A percentile compares a stretch with the other conserved stretches of the same genome.
Evolutionary conservation across 176 grass and related monocot species (phyloP).

Genomic region (Zizania latifolia): DNA sequence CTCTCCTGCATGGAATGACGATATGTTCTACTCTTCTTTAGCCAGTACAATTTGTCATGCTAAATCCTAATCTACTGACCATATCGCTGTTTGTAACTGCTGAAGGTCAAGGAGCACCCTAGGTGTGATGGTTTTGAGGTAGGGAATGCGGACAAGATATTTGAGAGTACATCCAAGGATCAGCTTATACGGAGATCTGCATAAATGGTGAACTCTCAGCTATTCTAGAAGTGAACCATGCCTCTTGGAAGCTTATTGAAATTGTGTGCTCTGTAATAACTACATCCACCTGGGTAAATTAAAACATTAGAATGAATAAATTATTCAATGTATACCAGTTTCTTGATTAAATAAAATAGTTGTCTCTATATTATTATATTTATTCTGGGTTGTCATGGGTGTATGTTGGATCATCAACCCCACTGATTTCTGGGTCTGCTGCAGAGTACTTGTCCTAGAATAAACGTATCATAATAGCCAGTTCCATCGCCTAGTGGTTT

Average conservation of each 20-base stretch:
- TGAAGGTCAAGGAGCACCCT: constrained; percentile 73
- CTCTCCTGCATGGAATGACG: not conserved
- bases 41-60: not conserved
- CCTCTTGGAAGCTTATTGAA: constrained; percentile 16
- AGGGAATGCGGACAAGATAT: constrained; percentile 98
- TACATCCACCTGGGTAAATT: not conserved
- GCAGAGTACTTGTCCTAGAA: not conserved
- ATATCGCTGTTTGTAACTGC: constrained; percentile 3
- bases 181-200: constrained; percentile 63
- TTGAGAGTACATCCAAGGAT: constrained; percentile 94
- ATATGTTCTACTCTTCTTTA: not conserved
- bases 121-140: constrained; percentile 93
- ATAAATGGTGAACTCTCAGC: constrained; percentile 27
- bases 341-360: not conserved
- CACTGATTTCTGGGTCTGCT: not conserved
- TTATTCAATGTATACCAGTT: not conserved
- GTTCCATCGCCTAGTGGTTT: too few species aligned
- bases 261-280: constrained; percentile 11
- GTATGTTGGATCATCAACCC: not conserved
- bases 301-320: constrained; percentile 31
- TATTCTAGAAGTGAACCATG: not conserved
- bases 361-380: not conserved
- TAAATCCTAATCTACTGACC: constrained; percentile 2
- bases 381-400: not conserved
- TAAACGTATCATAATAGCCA: constrained; percentile 3